Conservation (phyloP, 2,329 filamentous ascomycete species). For the Lasiodiplodia theobromae region DNA sequence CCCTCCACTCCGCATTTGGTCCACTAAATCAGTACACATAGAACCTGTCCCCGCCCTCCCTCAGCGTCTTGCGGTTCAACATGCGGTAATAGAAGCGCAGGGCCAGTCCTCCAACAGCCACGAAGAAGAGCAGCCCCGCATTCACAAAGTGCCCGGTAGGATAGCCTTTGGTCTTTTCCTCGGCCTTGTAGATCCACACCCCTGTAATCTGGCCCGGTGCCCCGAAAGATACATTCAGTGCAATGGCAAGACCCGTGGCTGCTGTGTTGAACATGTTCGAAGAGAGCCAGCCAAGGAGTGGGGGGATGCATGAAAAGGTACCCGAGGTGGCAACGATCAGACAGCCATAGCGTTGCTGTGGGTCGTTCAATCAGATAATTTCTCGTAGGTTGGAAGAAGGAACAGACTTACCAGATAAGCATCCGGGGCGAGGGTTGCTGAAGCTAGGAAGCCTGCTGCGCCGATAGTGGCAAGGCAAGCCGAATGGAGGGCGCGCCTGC, state of each 20-base stretch:
- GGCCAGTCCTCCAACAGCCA: conserved; percentile 61
- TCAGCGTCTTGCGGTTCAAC: conserved; percentile 45
- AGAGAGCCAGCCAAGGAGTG: conserved; percentile 73
- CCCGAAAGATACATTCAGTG: conserved; percentile 72
- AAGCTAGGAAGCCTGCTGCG: conserved; percentile 66
- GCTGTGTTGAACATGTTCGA: conserved; percentile 72
- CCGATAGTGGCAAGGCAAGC: conserved; percentile 59
- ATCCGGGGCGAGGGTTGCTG: conserved; percentile 67
- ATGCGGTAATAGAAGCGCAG: conserved; percentile 65
- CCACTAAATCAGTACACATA: conserved; percentile 28
- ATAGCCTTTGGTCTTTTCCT: conserved; percentile 67
- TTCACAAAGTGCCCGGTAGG: conserved; percentile 75
- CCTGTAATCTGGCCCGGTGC: conserved; percentile 75
- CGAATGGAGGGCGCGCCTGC: conserved; percentile 57
- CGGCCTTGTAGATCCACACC: conserved; percentile 75
- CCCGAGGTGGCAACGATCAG: conserved; percentile 72
- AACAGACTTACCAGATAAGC: conserved; percentile 56
- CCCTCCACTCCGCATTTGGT: background rate
- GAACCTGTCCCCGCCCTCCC: conserved; percentile 19
- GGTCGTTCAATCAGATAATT: background rate
- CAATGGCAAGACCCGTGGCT: conserved; percentile 72
- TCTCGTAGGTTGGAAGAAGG: background rate
- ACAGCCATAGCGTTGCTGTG: conserved; percentile 66
- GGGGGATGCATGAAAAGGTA: conserved; percentile 72
- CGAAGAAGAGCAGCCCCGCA: conserved; percentile 66